phyloP scores from a whole-genome alignment of 2,329 filamentous ascomycete genomes.

The Trichoderma hamatum region DNA sequence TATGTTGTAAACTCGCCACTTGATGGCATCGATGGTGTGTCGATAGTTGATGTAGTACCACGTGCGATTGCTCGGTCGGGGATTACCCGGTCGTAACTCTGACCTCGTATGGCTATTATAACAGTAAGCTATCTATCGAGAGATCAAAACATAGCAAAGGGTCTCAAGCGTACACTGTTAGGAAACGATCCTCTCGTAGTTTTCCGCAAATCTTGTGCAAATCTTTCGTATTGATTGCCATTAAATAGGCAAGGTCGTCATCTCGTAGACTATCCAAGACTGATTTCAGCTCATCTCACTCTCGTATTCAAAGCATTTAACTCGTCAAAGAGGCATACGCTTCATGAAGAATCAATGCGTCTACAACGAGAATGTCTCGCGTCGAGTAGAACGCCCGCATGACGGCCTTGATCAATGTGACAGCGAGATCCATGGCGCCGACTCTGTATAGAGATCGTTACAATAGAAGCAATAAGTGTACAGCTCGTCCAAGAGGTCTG shows the following conservation, averaged over 20 bases:
- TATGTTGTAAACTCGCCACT: constrained; percentile 87
- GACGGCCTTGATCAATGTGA: constrained; percentile 82
- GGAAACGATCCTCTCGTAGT: constrained; percentile 81
- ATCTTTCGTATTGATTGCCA: constrained; percentile 89
- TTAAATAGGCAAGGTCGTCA: constrained; percentile 82
- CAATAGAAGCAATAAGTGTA: neutral
- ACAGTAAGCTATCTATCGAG: constrained; percentile 47
- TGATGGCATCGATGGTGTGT: constrained; percentile 92
- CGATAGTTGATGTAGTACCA: constrained; percentile 98
- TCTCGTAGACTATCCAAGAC: constrained; percentile 80
- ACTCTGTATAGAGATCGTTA: neutral
- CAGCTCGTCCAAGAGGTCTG: neutral
- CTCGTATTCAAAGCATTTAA: neutral
- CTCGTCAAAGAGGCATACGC: constrained; percentile 54
- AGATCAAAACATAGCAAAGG: neutral
- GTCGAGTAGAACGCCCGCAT: constrained; percentile 85
- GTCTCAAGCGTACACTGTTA: constrained; percentile 67
- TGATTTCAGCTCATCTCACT: constrained; percentile 62
- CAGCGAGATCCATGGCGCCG: constrained; percentile 55
- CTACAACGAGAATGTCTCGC: constrained; percentile 80
- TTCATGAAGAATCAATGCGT: constrained; percentile 84
- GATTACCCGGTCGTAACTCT: constrained; percentile 78
- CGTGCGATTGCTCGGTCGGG: constrained; percentile 79
- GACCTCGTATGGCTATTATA: constrained; percentile 60
- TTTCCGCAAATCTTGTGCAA: constrained; percentile 86